Base-by-base conservation (phyloP, 1,284 basidiomycete genomes). In the Ustilago tritici region DNA sequence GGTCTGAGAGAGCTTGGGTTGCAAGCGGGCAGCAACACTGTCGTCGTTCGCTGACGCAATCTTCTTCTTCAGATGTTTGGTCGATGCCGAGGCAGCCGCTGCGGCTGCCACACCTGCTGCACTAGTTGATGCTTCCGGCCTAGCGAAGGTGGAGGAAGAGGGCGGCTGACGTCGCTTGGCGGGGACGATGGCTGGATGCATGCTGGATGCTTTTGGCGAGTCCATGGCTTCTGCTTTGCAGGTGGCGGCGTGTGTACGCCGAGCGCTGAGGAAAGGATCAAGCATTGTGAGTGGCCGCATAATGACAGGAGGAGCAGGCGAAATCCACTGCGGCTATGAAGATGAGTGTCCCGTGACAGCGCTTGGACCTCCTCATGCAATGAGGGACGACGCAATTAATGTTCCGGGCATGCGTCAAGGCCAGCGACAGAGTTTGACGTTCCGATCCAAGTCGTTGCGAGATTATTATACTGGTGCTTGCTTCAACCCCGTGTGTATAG, bases 1-100 rank as follows among this genome's bases (percentile, higher is more conserved):
- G 15, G 70, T 57, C 10, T 61, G 57, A 7, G 70, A 62, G 32
- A 77, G 70, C 36, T 73, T 70, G 32, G 75, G 75, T 54, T 77
- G 75, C n/a, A 72, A 35, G 12, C 74, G 61, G 41, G 65, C 35
- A 40, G 69, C 74, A 12, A 71, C 12, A 40, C 58, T 65, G 56
- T 76, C 74, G 36, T 76, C 74, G 41, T 63, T 72, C 43, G 74
- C 58, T 14, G 69, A 71, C 9, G 46, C 40, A 5, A 53, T 46
- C 65, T 66, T 76, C 28, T 67, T 71, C 50, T 69, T 74, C 38
- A 69, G 62, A 8, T 57, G 54, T 35, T 50, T 56, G 11, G 54
- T 63, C 9, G 62, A 46, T 2, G 58, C 19, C 11, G 61, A 15
- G 12, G 64, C 43, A 1, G 36, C 31, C 17, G 54, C 49, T 6